A percentile compares a stretch with the other conserved stretches of the same genome.
Conservation (phyloP, 1,139 yeast species). For the Zygosaccharomyces pseudobailii region DNA sequence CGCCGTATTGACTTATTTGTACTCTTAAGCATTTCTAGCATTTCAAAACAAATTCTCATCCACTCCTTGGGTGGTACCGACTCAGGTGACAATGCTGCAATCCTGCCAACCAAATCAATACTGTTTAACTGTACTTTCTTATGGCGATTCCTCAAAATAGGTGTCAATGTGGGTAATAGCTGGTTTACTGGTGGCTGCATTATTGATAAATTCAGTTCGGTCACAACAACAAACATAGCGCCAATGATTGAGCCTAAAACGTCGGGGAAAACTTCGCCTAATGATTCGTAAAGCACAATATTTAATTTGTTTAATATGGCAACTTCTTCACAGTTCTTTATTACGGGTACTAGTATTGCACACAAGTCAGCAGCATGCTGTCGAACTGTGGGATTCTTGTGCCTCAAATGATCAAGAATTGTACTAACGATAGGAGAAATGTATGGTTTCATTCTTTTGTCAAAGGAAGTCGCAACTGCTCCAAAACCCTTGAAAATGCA, state of each 20-base stretch:
- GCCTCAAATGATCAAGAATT: conserved; percentile 67
- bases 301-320: conserved; percentile 63
- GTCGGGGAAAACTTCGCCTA: conserved; percentile 94
- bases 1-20: conserved; percentile 73
- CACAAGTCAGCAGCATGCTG: conserved; percentile 85
- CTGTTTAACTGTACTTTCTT: conserved; percentile 89
- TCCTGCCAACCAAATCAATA: conserved; percentile 72
- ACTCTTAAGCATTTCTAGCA: conserved; percentile 84
- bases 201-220: conserved; percentile 40
- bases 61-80: conserved; percentile 89
- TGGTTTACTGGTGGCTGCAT: conserved; percentile 78
- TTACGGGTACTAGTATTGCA: conserved; percentile 59
- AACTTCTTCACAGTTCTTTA: conserved; percentile 63
- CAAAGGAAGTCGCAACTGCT: conserved; percentile 60
- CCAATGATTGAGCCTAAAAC: conserved; percentile 81
- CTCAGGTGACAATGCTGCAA: conserved; percentile 82
- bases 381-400: conserved; percentile 67
- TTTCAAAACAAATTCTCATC: conserved; percentile 94
- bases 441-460: conserved; percentile 67
- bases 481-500: conserved; percentile 63
- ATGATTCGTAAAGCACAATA: conserved; percentile 76
- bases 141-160: conserved; percentile 84
- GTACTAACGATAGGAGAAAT: conserved; percentile 71
- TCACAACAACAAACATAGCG: conserved; percentile 57
- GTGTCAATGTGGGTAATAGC: conserved; percentile 81